phyloP scores from a whole-genome alignment of 2,329 filamentous ascomycete species.

The Zymoseptoria tritici region DNA sequence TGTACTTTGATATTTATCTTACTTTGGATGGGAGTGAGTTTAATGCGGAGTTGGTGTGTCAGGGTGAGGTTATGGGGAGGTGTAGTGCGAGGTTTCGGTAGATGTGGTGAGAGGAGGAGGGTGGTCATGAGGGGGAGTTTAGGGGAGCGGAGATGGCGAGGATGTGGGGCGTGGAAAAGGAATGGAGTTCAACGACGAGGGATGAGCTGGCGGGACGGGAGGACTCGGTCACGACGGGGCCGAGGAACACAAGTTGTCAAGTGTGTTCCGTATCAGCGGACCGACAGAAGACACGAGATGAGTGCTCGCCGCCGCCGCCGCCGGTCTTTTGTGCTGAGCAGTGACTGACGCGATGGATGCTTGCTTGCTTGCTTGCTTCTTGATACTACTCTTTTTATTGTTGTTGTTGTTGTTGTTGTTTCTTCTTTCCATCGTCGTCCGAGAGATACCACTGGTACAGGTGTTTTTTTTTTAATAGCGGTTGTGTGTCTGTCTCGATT shows the following conservation, averaged over 20 bases:
- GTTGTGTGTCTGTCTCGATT: too few species aligned
- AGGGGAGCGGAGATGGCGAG: not conserved
- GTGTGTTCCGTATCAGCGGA: too few species aligned
- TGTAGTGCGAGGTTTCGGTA: slow-evolving; percentile 82
- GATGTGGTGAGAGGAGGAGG: not conserved
- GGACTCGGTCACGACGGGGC: not conserved
- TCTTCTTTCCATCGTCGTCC: too few species aligned
- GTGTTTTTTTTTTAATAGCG: too few species aligned
- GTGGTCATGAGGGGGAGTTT: not conserved
- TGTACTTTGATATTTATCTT: slow-evolving; percentile 65
- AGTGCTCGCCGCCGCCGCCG: too few species aligned
- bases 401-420: too few species aligned
- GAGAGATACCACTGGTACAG: too few species aligned
- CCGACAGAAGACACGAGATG: too few species aligned
- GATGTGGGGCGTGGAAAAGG: not conserved
- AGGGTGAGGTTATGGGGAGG: slow-evolving; percentile 97
- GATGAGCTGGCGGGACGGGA: not conserved
- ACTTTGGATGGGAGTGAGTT: slow-evolving; percentile 97
- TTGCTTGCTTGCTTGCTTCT: too few species aligned
- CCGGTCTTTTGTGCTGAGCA: too few species aligned
- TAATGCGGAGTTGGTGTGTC: slow-evolving; percentile 96
- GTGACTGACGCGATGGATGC: too few species aligned
- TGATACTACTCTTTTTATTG: too few species aligned
- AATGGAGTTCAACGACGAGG: not conserved
- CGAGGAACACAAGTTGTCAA: not conserved